A percentile compares a stretch with the other conserved stretches of the same genome.
These are phyloP conservation scores for Tylopilus felleus DNA, from an alignment of 768 basidiomycete species.

Conservation along the genomic window DNA sequence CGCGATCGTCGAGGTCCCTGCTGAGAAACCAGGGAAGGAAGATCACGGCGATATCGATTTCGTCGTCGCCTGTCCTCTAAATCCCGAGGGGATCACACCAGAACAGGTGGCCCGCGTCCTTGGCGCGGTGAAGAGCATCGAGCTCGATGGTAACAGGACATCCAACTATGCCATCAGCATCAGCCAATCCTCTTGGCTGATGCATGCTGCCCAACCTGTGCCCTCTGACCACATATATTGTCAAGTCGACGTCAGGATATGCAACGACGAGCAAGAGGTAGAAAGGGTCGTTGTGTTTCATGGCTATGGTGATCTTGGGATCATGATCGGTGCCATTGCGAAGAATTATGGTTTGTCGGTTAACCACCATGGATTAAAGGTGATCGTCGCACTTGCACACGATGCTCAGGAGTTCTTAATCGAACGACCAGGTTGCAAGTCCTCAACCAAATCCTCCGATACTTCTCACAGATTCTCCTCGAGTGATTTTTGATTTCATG, in stretches of 20 bases:
- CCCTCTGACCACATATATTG: constrained; percentile 22
- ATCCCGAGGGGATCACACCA: constrained; percentile 29
- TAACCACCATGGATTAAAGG: constrained; percentile 58
- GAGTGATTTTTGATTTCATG: constrained; percentile 52
- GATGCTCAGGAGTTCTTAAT: constrained; percentile 12
- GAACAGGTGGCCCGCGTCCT: constrained; percentile 39
- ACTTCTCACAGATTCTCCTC: constrained; percentile 47
- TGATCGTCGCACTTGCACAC: constrained; percentile 19
- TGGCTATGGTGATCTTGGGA: constrained; percentile 69
- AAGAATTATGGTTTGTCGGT: constrained; percentile 49
- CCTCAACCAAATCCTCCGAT: constrained; percentile 38
- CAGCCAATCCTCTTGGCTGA: constrained; percentile 37
- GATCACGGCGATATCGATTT: constrained; percentile 73
- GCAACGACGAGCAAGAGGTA: constrained; percentile 46
- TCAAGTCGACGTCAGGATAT: constrained; percentile 67
- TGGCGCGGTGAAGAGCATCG: constrained; percentile 46
- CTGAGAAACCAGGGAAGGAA: constrained; percentile 61
- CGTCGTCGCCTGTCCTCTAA: constrained; percentile 47
- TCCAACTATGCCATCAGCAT: constrained; percentile 62
- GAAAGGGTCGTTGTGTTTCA: constrained; percentile 53
- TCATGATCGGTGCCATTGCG: constrained; percentile 60
- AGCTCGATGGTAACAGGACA: constrained; percentile 50
- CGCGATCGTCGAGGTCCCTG: constrained; percentile 49
- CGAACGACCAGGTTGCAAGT: constrained; percentile 25
- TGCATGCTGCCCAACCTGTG: constrained; percentile 1